A percentile compares a stretch with the other conserved stretches of the same genome.
Evolutionary conservation across 805 yeast genomes (phyloP).

Genomic region (Blastobotrys attinorum): DNA sequence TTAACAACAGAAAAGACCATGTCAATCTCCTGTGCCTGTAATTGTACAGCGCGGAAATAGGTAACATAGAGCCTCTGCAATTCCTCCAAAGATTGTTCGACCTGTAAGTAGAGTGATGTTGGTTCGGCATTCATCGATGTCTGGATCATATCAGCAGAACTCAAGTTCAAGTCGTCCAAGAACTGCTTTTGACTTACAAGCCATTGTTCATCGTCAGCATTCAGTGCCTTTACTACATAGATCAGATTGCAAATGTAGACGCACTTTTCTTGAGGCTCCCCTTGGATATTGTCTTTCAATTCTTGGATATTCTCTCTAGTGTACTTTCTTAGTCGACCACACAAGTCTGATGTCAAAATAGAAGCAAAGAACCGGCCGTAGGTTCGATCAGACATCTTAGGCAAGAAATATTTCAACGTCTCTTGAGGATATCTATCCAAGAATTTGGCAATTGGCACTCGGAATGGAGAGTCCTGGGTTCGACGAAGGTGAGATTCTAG

Average conservation of each 20-base stretch:
- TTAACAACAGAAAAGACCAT: slow-evolving; percentile 36
- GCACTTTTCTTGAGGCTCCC: slow-evolving; percentile 46
- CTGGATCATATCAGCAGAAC: slow-evolving; percentile 38
- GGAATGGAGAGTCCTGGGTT: slow-evolving; percentile 79
- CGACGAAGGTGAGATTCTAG: slow-evolving; percentile 80
- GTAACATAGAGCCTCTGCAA: slow-evolving; percentile 45
- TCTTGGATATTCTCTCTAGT: slow-evolving; percentile 39
- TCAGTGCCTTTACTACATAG: slow-evolving; percentile 52
- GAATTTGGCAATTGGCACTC: slow-evolving; percentile 83
- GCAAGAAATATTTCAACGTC: slow-evolving; percentile 59
- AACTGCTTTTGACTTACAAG: slow-evolving; percentile 41
- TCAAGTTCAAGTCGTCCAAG: slow-evolving; percentile 35
- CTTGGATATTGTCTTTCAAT: slow-evolving; percentile 41
- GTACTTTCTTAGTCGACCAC: slow-evolving; percentile 47
- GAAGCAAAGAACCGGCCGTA: slow-evolving; percentile 61
- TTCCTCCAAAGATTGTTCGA: slow-evolving; percentile 59
- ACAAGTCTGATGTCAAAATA: slow-evolving; percentile 49
- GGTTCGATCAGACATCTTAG: slow-evolving; percentile 55
- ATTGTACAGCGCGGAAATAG: slow-evolving; percentile 28
- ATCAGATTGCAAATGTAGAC: slow-evolving; percentile 66
- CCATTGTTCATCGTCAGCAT: slow-evolving; percentile 48
- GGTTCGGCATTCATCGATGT: slow-evolving; percentile 35
- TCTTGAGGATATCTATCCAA: slow-evolving; percentile 75
- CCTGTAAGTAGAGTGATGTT: slow-evolving; percentile 58
- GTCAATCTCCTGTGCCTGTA: slow-evolving; percentile 28